Percentiles rank a stretch among this genome's conserved stretches.
phyloP scores from a whole-genome alignment of 1,139 yeast genomes.

The Entelexis paramagnoliae region DNA sequence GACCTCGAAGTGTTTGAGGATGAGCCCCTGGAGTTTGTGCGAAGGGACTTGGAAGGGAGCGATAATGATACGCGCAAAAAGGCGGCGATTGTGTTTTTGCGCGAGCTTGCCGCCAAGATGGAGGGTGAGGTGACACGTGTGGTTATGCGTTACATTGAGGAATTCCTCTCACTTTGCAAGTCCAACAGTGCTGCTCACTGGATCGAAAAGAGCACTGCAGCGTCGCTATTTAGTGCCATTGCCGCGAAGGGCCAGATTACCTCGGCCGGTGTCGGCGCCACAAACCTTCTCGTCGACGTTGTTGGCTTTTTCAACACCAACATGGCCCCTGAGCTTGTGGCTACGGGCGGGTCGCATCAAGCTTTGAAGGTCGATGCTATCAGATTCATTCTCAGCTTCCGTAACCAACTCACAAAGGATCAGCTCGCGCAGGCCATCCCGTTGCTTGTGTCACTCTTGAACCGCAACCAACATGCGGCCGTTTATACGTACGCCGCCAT shows the following conservation, averaged over 20 bases:
- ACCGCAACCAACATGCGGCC: constrained; percentile 53
- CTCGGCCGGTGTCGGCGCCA: constrained; percentile 67
- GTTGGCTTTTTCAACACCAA: constrained; percentile 72
- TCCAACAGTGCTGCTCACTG: constrained; percentile 43
- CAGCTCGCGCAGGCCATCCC: constrained; percentile 76
- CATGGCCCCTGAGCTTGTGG: constrained; percentile 67
- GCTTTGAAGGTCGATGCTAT: constrained; percentile 87
- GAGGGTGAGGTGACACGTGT: constrained; percentile 64
- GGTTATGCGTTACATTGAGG: constrained; percentile 65
- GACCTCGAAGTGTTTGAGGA: constrained; percentile 94
- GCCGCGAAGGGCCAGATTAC: constrained; percentile 88
- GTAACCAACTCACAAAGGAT: constrained; percentile 83
- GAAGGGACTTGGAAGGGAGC: constrained; percentile 90
- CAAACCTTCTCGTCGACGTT: constrained; percentile 75
- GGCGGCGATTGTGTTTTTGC: constrained; percentile 79
- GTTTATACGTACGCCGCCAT: constrained; percentile 91
- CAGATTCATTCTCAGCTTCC: constrained; percentile 75
- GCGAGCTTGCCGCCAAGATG: constrained; percentile 74
- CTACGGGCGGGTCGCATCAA: constrained; percentile 31
- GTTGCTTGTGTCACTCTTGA: constrained; percentile 55
- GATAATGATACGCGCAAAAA: constrained; percentile 88
- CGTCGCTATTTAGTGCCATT: constrained; percentile 73
- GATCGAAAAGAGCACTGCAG: constrained; percentile 81
- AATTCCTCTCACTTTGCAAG: constrained; percentile 47
- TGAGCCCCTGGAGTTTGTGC: constrained; percentile 85